Percentiles rank a stretch among this genome's conserved stretches.
These are phyloP conservation scores for Oligophagozyma castellii DNA, from an alignment of 1,139 yeast genomes.

Conservation along the genomic window DNA sequence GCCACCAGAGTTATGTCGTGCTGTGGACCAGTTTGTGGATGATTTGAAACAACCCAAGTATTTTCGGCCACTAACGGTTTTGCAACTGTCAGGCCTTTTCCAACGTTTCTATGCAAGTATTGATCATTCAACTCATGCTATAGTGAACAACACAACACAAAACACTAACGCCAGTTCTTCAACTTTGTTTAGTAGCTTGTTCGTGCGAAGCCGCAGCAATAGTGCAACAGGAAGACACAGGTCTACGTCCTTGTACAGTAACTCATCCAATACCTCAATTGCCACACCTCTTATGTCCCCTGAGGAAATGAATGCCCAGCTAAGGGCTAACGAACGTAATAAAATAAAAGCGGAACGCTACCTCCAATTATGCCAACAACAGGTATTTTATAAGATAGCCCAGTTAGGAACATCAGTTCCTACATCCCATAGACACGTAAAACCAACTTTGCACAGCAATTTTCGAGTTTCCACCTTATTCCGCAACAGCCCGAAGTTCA, in stretches of 20 bases:
- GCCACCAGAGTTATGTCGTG: slow-evolving; percentile 26
- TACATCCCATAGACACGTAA: slow-evolving; percentile 3
- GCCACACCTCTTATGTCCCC: slow-evolving; percentile 18
- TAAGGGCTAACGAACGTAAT: slow-evolving; percentile 14
- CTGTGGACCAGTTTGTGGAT: slow-evolving; percentile 31
- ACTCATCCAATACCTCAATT: slow-evolving; percentile 10
- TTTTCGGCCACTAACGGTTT: slow-evolving; percentile 36
- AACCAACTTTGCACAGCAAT: slow-evolving; percentile 3
- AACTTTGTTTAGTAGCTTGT: slow-evolving; percentile 21
- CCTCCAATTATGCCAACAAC: slow-evolving; percentile 21
- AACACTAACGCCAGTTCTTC: slow-evolving; percentile 9
- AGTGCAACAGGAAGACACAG: slow-evolving; percentile 12
- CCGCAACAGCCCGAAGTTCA: slow-evolving; percentile 21
- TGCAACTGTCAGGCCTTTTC: slow-evolving; percentile 38
- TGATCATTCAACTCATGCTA: slow-evolving; percentile 20
- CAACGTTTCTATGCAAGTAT: slow-evolving; percentile 35
- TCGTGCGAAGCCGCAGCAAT: slow-evolving; percentile 24
- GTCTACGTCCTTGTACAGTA: slow-evolving; percentile 21
- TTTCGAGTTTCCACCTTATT: slow-evolving; percentile 16
- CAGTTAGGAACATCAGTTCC: slow-evolving; percentile 23
- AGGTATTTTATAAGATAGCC: slow-evolving; percentile 16
- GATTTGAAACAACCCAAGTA: slow-evolving; percentile 45
- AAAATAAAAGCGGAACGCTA: slow-evolving; percentile 19
- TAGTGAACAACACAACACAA: slow-evolving; percentile 6
- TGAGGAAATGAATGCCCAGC: slow-evolving; percentile 19